Evolutionary conservation across 495 filamentous ascomycete genomes (phyloP), one percentile per base, ranked within the genome.

Genomic region (Penicillium soppii): DNA sequence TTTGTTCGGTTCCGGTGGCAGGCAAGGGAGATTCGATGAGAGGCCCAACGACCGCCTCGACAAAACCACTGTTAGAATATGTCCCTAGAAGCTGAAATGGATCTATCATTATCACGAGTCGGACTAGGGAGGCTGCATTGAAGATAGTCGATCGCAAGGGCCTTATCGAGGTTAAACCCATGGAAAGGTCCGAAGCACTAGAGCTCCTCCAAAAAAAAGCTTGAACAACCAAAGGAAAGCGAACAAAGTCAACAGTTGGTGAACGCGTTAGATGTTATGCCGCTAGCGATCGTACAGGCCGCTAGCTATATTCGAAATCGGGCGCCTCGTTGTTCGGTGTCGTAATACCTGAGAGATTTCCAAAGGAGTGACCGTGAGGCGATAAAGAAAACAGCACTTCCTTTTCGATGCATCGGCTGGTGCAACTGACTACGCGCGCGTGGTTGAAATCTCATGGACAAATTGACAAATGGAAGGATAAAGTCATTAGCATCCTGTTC

Each of bases 401-500:
- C 5, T 35, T 46, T 22, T 33, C 29, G 16, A 36, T 46, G 16
- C 29, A 46, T 46, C 29, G 29, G 17, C 43, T 46, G 7, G 33
- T 51, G 10, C 39, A 43, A 27, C 19, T 43, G 5, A 44, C 30
- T 13, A 20, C n/a, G 7, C 38, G 20, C 13, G 2, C 4, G 13
- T 43, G 29, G 39, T 29, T 43, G 9, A 36, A 44, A 27, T 42
- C 43, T 1, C 21, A 68, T 26, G 53, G 52, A 17, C 27, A 76
- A 47, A 44, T 63, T 17, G 69, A 78, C 52, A 55, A 64, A 39
- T 43, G 36, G 47, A 50, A 9, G 12, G 46, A 41, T 1, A 1
- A n/a, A 3, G 40, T 49, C n/a, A 40, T 49, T 16, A 36, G n/a
- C 2, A 43, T 10, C 5, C 21, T 43, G 7, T 35, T 5, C 12